Evolutionary conservation across 2,329 filamentous ascomycete genomes (phyloP), one percentile per base, ranked within the genome.

Genomic region (Drechslerella coelobrocha): DNA sequence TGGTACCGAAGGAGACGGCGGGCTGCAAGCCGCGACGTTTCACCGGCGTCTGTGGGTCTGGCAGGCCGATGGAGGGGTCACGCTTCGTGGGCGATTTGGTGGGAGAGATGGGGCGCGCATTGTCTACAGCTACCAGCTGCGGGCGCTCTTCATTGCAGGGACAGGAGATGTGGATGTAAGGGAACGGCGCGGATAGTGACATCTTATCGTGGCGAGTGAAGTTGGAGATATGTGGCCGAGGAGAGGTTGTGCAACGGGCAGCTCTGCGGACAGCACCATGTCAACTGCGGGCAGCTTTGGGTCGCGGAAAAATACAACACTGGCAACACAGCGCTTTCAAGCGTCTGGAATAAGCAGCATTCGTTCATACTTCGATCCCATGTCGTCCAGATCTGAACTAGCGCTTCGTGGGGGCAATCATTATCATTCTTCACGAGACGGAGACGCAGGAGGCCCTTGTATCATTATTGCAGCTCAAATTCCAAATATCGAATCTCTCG

Each of bases 151-250:
- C 82, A 74, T 82, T 84, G 78, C 86, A 88, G 54, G 86, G 84
- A 77, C 86, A 88, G 17, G 85, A 84, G 77, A 88, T 86, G 76
- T 85, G 85, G 27, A 84, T 84, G 78, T 87, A 88, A 1, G 86
- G 86, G 72, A 86, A 87, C 41, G 41, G 41, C 2, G 68, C 61
- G n/a, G n/a, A n/a, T n/a, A n/a, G n/a, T 19, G 68, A 47, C 68
- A 66, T 66, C 41, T n/a, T 39, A 29, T 19, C 41, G 48, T 50
- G 55, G 14, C 21, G 9, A 29, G 27, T 12, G 45, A 59, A 23
- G 31, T 23, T 39, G 26, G 34, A 34, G 24, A 19, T 4, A 17
- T 45, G 41, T n/a, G n/a, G n/a, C n/a, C n/a, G 41, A 19, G 41
- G 41, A 17, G 17, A 45, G 41, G 14, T 45, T 45, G 19, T 31